Percentiles rank a stretch among this genome's conserved stretches.
phyloP scores from a whole-genome alignment of 345 rosid species.

The Turnera subulata region DNA sequence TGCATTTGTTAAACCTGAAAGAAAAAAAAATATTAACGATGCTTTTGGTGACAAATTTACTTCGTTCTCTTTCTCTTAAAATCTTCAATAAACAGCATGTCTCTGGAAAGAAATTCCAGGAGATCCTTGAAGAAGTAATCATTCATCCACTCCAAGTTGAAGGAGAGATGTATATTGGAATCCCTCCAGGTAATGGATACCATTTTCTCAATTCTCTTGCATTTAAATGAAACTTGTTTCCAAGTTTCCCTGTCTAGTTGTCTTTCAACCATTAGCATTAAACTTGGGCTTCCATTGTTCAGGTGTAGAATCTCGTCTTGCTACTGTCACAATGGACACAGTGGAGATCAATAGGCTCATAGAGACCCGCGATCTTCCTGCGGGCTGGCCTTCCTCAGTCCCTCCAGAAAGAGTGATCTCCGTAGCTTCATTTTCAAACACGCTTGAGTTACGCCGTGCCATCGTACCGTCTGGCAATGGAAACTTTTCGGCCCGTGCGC shows the following conservation, averaged over 20 bases:
- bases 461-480: constrained; percentile 89
- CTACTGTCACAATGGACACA: constrained; percentile 56
- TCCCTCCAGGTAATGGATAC: constrained; percentile 64
- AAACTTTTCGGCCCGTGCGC: constrained; percentile 95
- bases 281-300: too few species aligned
- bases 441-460: constrained; percentile 74
- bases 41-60: too few species aligned
- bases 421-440: constrained; percentile 72
- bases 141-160: constrained; percentile 63
- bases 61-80: too few species aligned
- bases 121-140: constrained; percentile 77
- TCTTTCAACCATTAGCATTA: too few species aligned
- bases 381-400: constrained; percentile 71
- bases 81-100: constrained; percentile 51
- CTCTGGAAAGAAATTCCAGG: constrained; percentile 89
- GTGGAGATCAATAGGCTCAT: constrained; percentile 52
- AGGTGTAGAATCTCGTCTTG: constrained; percentile 98
- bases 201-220: constrained; percentile 10
- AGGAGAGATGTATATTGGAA: constrained; percentile 89
- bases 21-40: too few species aligned
- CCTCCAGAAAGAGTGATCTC: constrained; percentile 42
- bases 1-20: too few species aligned
- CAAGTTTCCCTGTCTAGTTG: too few species aligned
- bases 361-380: constrained; percentile 36
- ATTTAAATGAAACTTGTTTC: constrained; percentile 4